Conservation (phyloP, 2,329 filamentous ascomycete species). For the Phoma sp. region DNA sequence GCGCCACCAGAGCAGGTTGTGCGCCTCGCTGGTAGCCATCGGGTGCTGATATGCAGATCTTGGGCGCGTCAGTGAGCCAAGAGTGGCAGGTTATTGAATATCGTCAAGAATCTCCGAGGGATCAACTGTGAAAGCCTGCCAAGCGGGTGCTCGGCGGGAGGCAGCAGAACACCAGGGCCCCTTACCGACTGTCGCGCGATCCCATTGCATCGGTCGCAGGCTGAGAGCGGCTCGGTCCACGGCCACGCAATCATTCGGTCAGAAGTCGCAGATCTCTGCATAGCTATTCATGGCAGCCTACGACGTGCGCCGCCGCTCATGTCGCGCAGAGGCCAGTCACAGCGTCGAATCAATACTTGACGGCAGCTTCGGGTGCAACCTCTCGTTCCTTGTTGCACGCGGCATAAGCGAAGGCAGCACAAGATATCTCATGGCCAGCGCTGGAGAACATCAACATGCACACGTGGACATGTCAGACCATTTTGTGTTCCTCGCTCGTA, state of each 20-base stretch:
- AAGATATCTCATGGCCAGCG: slow-evolving; percentile 5
- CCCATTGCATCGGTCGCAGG: slow-evolving; percentile 26
- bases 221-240: slow-evolving; percentile 26
- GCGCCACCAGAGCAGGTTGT: background rate
- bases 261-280: slow-evolving; percentile 24
- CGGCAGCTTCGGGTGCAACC: slow-evolving; percentile 15
- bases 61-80: background rate
- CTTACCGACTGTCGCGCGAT: background rate
- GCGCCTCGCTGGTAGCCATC: background rate
- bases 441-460: slow-evolving; percentile 1
- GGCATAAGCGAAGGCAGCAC: slow-evolving; percentile 24
- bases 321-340: slow-evolving; percentile 20
- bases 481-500: slow-evolving; percentile 13
- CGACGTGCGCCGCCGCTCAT: background rate
- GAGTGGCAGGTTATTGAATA: background rate
- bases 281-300: slow-evolving; percentile 8
- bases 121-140: background rate
- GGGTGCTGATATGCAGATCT: slow-evolving; percentile 7
- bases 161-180: slow-evolving; percentile 9
- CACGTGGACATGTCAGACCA: slow-evolving; percentile 18
- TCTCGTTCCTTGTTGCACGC: slow-evolving; percentile 15
- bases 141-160: slow-evolving; percentile 10
- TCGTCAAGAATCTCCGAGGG: background rate
- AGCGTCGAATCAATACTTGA: slow-evolving; percentile 29
- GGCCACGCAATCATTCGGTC: slow-evolving; percentile 33